Percentiles rank a stretch among this genome's conserved stretches.
These are phyloP conservation scores for Thuja plicata DNA, from an alignment of 83 land plant species.

Conservation along the genomic window DNA sequence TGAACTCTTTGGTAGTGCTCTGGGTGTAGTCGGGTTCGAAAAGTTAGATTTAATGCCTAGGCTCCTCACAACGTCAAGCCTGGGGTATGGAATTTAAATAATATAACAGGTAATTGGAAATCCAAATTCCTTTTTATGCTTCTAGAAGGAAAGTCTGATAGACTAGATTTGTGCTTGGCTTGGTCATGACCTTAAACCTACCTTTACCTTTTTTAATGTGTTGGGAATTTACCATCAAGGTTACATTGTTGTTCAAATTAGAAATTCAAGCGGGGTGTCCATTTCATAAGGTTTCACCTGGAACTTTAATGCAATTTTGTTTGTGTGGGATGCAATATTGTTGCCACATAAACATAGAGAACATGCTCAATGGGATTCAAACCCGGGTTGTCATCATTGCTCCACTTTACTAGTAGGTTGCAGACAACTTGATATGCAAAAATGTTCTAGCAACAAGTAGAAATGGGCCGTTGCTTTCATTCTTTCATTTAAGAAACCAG, in stretches of 20 bases:
- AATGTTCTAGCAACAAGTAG: background rate
- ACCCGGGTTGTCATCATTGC: background rate
- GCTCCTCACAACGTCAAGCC: no score
- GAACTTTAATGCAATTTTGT: background rate
- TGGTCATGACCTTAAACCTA: no score
- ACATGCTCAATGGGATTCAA: background rate
- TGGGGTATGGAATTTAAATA: no score
- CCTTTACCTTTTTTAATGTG: background rate
- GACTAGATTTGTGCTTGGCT: no score
- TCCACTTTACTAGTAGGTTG: background rate
- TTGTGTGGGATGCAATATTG: background rate
- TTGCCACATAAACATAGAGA: background rate
- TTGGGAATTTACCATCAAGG: background rate
- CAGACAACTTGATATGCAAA: background rate
- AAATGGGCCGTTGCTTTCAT: background rate
- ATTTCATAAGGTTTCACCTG: background rate
- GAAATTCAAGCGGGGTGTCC: background rate
- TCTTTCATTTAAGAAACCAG: background rate
- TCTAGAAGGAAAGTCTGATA: no score
- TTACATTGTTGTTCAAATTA: background rate
- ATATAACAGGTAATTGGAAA: no score
- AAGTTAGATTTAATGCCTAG: no score
- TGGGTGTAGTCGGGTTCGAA: no score
- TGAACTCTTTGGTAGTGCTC: no score
- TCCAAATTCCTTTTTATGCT: no score